phyloP scores from a whole-genome alignment of 2,329 filamentous ascomycete species.

The Xylaria sp. region DNA sequence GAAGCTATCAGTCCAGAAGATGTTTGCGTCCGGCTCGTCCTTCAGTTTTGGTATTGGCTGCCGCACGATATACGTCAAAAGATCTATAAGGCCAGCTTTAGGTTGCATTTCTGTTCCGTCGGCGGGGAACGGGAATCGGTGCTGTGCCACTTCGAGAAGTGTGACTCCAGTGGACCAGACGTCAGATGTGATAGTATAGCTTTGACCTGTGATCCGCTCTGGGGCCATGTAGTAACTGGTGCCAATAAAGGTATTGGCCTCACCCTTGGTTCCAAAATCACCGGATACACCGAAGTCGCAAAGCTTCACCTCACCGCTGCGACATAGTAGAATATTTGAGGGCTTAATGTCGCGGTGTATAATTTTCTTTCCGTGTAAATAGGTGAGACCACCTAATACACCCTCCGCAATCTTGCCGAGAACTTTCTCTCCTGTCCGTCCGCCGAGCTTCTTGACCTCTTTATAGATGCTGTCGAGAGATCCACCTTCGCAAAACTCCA shows the following conservation, averaged over 20 bases:
- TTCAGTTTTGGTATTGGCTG: slow-evolving; percentile 96
- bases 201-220: slow-evolving; percentile 96
- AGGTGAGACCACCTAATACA: slow-evolving; percentile 91
- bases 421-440: slow-evolving; percentile 95
- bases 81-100: slow-evolving; percentile 89
- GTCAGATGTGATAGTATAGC: slow-evolving; percentile 97
- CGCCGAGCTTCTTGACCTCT: slow-evolving; percentile 94
- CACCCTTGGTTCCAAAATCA: slow-evolving; percentile 97
- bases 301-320: slow-evolving; percentile 92
- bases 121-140: slow-evolving; percentile 97
- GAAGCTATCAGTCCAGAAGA: slow-evolving; percentile 96
- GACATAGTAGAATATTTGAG: slow-evolving; percentile 93
- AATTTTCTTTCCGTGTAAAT: slow-evolving; percentile 94
- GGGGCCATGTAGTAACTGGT: slow-evolving; percentile 99
- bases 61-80: slow-evolving; percentile 96
- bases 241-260: slow-evolving; percentile 98
- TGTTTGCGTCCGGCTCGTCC: slow-evolving; percentile 88
- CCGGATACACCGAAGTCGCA: slow-evolving; percentile 98
- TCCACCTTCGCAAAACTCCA: slow-evolving; percentile 98
- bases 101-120: slow-evolving; percentile 97
- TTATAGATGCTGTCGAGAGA: slow-evolving; percentile 97
- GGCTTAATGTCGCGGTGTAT: slow-evolving; percentile 99
- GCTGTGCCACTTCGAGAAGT: slow-evolving; percentile 97
- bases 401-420: slow-evolving; percentile 96
- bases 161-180: slow-evolving; percentile 99